Conservation (phyloP, 768 basidiomycete species). For the Lactarius deliciosus region DNA sequence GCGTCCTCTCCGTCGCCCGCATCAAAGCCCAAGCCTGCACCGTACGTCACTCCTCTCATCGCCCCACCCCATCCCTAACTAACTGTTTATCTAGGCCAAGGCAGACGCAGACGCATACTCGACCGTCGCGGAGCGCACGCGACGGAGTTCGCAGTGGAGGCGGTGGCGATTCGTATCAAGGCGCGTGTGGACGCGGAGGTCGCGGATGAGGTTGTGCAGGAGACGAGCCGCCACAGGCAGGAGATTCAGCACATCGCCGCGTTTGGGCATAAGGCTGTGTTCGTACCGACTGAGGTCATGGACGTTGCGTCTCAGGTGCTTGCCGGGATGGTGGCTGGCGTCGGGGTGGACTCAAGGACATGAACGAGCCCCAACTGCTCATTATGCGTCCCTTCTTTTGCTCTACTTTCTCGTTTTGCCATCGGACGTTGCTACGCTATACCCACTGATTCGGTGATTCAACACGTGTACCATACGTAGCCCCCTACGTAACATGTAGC, state of each 20-base stretch:
- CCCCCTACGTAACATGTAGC: too few species aligned
- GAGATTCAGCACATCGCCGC: conserved; percentile 64
- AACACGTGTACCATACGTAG: too few species aligned
- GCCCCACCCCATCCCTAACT: too few species aligned
- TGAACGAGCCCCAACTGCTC: not conserved
- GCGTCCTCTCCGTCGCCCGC: too few species aligned
- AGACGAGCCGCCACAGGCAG: conserved; percentile 69
- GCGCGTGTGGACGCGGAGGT: conserved; percentile 63
- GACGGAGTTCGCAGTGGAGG: conserved; percentile 70
- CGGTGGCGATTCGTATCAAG: conserved; percentile 63
- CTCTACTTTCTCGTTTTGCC: not conserved
- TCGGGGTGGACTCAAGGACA: conserved; percentile 42
- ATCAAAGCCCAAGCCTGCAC: too few species aligned
- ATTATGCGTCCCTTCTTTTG: conserved; percentile 28
- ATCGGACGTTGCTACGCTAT: not conserved
- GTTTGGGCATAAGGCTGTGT: conserved; percentile 67
- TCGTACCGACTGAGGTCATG: conserved; percentile 61
- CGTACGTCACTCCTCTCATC: too few species aligned
- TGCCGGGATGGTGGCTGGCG: conserved; percentile 55
- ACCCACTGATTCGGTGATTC: not conserved
- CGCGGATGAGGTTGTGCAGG: conserved; percentile 63
- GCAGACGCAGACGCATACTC: conserved; percentile 77
- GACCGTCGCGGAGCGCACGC: conserved; percentile 68
- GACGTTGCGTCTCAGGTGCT: conserved; percentile 63
- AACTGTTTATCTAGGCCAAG: conserved; percentile 45